Evolutionary conservation across 495 filamentous ascomycete species (phyloP).

Genomic region (Podospora sp.): DNA sequence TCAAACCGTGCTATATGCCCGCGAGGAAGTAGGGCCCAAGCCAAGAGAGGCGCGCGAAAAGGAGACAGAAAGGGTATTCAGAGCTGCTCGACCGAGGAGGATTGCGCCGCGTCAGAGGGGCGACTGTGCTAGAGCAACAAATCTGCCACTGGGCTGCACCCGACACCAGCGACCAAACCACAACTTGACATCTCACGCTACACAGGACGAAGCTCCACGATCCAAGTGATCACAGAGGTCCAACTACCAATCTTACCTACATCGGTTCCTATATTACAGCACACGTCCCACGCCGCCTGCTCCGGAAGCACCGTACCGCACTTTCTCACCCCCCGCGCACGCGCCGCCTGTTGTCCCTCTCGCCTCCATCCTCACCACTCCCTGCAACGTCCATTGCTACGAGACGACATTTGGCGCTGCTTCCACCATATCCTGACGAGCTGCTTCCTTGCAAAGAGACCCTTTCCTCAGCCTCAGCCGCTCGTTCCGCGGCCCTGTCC

Average conservation of each 20-base stretch:
- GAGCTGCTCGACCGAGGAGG: neutral
- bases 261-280: slow-evolving; percentile 7
- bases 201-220: slow-evolving; percentile 11
- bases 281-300: slow-evolving; percentile 3
- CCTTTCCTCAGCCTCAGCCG: slow-evolving; percentile 25
- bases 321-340: neutral
- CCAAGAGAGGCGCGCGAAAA: neutral
- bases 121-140: neutral
- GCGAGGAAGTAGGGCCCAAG: neutral
- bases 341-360: neutral
- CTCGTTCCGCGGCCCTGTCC: slow-evolving; percentile 22
- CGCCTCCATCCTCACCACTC: neutral
- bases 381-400: neutral
- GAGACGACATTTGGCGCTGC: neutral
- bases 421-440: neutral
- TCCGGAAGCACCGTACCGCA: neutral
- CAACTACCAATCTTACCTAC: slow-evolving; percentile 12
- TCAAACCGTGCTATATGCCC: neutral
- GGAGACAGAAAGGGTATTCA: neutral
- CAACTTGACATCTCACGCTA: slow-evolving; percentile 16
- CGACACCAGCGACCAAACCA: neutral
- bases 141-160: neutral
- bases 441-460: slow-evolving; percentile 5
- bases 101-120: neutral
- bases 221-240: slow-evolving; percentile 15